Percentiles rank a stretch among this genome's conserved stretches.
Conservation (phyloP, 2,329 filamentous ascomycete genomes). For the Penicillium frequentans region DNA sequence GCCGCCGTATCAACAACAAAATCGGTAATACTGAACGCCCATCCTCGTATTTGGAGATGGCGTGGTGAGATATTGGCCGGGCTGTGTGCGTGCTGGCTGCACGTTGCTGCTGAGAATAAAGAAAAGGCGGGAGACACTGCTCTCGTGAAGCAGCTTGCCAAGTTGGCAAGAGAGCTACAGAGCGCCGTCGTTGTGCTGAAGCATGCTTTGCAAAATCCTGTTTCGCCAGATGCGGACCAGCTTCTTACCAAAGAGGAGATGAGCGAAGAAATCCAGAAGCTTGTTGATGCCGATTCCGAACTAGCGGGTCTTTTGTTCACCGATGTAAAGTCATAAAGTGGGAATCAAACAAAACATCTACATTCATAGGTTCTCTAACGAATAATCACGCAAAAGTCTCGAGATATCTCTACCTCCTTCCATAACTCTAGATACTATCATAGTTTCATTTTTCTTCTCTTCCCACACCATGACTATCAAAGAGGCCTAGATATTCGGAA, state of each 20-base stretch:
- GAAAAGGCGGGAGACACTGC: conserved; percentile 2
- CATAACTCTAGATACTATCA: too few relatives aligned
- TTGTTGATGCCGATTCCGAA: conserved; percentile 38
- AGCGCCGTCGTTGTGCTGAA: conserved; percentile 30
- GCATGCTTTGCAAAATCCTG: conserved; percentile 29
- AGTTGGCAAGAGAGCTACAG: conserved; percentile 30
- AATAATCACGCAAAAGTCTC: too few relatives aligned
- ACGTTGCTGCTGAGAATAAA: conserved; percentile 44
- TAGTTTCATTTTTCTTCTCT: too few relatives aligned
- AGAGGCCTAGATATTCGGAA: too few relatives aligned
- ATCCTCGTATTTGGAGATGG: conserved; percentile 67
- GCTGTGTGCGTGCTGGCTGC: conserved; percentile 63
- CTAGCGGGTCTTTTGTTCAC: conserved; percentile 29
- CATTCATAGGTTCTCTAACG: not conserved
- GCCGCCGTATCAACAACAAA: conserved; percentile 57
- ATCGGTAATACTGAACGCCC: conserved; percentile 61
- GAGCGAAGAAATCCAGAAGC: conserved; percentile 32
- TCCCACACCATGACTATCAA: too few relatives aligned
- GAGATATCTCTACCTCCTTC: too few relatives aligned
- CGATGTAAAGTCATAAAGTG: not conserved
- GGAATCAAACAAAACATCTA: not conserved
- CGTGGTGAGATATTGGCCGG: conserved; percentile 64
- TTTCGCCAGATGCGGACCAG: conserved; percentile 20
- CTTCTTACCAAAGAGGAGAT: conserved; percentile 28
- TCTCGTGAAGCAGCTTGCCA: conserved; percentile 8